A percentile compares a stretch with the other conserved stretches of the same genome.
phyloP scores from a whole-genome alignment of 2,329 filamentous ascomycete species.

The Rhynchosporium graminicola region DNA sequence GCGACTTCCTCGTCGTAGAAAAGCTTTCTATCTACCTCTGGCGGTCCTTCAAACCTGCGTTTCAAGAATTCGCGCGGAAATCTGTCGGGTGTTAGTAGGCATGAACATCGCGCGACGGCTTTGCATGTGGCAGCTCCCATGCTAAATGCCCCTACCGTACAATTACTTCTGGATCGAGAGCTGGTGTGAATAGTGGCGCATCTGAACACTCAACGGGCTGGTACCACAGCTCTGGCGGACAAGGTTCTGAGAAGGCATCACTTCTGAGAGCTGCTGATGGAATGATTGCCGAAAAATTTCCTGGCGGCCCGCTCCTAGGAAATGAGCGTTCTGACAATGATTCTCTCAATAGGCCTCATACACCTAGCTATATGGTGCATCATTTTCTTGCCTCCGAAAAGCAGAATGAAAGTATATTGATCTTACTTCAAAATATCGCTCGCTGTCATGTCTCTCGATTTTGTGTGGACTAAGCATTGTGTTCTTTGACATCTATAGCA shows the following conservation, averaged over 20 bases:
- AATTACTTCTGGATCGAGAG: background rate
- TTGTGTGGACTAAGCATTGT: no score
- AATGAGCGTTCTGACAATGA: background rate
- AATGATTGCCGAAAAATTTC: no score
- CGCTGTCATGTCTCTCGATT: no score
- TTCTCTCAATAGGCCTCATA: background rate
- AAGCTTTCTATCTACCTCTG: slow-evolving; percentile 1
- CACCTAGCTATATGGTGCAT: background rate
- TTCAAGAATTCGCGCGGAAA: background rate
- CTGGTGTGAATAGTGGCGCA: background rate
- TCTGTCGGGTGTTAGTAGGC: background rate
- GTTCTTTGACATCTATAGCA: no score
- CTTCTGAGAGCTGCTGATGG: background rate
- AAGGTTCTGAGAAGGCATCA: background rate
- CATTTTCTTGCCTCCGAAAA: no score
- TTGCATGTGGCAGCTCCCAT: background rate
- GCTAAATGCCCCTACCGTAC: background rate
- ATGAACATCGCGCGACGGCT: background rate
- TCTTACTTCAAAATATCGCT: no score
- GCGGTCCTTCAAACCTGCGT: background rate
- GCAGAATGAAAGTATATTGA: no score
- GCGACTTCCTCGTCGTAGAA: slow-evolving; percentile 1
- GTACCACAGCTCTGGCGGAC: background rate
- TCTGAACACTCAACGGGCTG: background rate
- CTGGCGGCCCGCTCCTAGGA: background rate